Evolutionary conservation across 2,329 filamentous ascomycete species (phyloP), one percentile per base, ranked within the genome.

Genomic region (Xylaria sp.): DNA sequence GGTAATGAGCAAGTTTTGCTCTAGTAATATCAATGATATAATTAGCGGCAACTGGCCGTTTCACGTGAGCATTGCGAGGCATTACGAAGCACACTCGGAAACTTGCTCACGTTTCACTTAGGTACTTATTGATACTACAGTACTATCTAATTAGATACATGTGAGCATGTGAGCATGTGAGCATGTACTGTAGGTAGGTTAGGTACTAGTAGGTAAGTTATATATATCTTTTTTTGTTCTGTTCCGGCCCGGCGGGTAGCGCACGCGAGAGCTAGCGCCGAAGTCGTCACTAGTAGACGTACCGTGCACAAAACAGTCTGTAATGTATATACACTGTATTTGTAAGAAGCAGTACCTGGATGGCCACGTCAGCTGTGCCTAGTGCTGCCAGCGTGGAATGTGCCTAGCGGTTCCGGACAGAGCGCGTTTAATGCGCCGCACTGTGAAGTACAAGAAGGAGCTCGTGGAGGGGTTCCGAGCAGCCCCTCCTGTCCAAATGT

Each of bases 91-190:
- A 61, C 15, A 22, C 42, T 31, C 17, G 57, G 69, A 73, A 71
- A 71, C 71, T 68, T 72, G 72, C 68, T 68, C 68, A 72, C 42
- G 73, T 75, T 74, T 75, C 73, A 75, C 63, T n/a, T n/a, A n/a
- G n/a, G 36, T 38, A 5, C 11, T 65, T 33, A 6, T n/a, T 20
- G 49, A 33, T 29, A 51, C 49, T 29, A 51, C 49, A 51, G 27
- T 31, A 45, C 11, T 45, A 45, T 45, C 42, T 45, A 6, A 44
- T 2, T 44, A 20, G 39, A 3, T 44, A n/a, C 13, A 39, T n/a
- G n/a, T n/a, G n/a, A n/a, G n/a, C n/a, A n/a, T n/a, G n/a, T n/a
- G n/a, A n/a, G n/a, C n/a, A n/a, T n/a, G n/a, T n/a, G n/a, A n/a
- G n/a, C n/a, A n/a, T n/a, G n/a, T n/a, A n/a, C n/a, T n/a, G n/a